A percentile compares a stretch with the other conserved stretches of the same genome.
Conservation (phyloP, 441 rosid species). For the Populus hybrid region DNA sequence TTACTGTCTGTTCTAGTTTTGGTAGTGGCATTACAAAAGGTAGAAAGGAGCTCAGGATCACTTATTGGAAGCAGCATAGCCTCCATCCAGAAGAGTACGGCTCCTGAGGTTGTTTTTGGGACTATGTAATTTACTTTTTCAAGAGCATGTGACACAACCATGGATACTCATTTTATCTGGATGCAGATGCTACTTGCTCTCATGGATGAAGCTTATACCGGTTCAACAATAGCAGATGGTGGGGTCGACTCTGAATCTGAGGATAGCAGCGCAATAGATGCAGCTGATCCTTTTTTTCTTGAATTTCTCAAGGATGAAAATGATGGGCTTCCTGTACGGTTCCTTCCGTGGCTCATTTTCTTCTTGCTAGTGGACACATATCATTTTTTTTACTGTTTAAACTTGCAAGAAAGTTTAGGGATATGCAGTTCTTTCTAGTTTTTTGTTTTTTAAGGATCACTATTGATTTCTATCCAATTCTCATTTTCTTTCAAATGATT, state of each 20-base stretch:
- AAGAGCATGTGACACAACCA: slow-evolving; percentile 15
- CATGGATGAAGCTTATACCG: slow-evolving; percentile 99
- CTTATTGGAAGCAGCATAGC: slow-evolving; percentile 91
- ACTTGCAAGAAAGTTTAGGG: neutral
- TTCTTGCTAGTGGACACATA: slow-evolving; percentile 11
- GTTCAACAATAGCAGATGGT: slow-evolving; percentile 87
- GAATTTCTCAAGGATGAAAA: slow-evolving; percentile 98
- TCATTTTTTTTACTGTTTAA: neutral
- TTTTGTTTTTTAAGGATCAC: neutral
- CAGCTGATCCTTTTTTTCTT: slow-evolving; percentile 84
- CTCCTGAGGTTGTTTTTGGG: slow-evolving; percentile 74
- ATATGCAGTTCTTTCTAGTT: neutral
- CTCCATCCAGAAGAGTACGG: slow-evolving; percentile 86
- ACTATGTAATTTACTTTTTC: slow-evolving; percentile 16
- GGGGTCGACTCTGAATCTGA: slow-evolving; percentile 94
- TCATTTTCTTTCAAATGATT: neutral
- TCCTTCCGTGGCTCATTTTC: slow-evolving; percentile 17
- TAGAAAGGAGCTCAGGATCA: slow-evolving; percentile 82
- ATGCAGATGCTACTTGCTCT: slow-evolving; percentile 94
- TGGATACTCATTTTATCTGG: slow-evolving; percentile 21
- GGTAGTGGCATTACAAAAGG: slow-evolving; percentile 91
- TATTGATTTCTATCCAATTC: neutral
- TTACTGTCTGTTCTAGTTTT: slow-evolving; percentile 49
- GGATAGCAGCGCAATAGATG: slow-evolving; percentile 76
- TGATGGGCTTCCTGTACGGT: slow-evolving; percentile 84